phyloP scores from a whole-genome alignment of 2,329 filamentous ascomycete species.

The Exophiala oligosperma region DNA sequence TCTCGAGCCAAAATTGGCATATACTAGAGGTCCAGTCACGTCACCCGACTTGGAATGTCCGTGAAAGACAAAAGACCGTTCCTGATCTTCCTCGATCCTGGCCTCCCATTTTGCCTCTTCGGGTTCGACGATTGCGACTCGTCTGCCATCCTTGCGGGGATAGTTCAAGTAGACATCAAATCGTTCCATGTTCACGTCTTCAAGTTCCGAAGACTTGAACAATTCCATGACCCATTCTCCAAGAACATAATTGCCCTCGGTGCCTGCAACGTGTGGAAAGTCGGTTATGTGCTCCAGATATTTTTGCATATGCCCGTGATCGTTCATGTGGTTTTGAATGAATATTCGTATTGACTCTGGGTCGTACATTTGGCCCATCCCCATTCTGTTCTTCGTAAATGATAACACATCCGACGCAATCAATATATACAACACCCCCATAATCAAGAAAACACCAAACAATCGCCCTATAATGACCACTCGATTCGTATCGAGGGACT shows the following conservation, averaged over 20 bases:
- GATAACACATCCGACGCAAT: conserved; percentile 84
- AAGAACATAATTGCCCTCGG: conserved; percentile 83
- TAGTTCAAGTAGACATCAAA: conserved; percentile 94
- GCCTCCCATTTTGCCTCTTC: conserved; percentile 74
- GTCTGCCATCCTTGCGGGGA: conserved; percentile 72
- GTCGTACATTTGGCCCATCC: conserved; percentile 71
- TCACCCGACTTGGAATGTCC: conserved; percentile 85
- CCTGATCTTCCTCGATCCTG: conserved; percentile 75
- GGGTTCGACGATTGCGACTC: conserved; percentile 75
- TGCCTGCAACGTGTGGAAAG: conserved; percentile 91
- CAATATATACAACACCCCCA: conserved; percentile 77
- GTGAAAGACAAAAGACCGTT: conserved; percentile 79
- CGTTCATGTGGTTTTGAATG: conserved; percentile 72
- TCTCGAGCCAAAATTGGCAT: conserved; percentile 85
- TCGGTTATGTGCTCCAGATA: conserved; percentile 75
- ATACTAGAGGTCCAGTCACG: conserved; percentile 81
- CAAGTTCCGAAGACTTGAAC: conserved; percentile 71
- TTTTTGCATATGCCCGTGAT: conserved; percentile 63
- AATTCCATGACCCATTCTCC: conserved; percentile 80
- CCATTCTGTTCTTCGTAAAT: conserved; percentile 59
- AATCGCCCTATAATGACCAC: conserved; percentile 71
- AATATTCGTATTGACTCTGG: conserved; percentile 77
- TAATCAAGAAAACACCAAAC: conserved; percentile 71
- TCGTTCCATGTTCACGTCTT: conserved; percentile 73
- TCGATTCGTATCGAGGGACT: conserved; percentile 49